phyloP scores from a whole-genome alignment of 2,329 filamentous ascomycete species.

The Tolypocladium capitatum region DNA sequence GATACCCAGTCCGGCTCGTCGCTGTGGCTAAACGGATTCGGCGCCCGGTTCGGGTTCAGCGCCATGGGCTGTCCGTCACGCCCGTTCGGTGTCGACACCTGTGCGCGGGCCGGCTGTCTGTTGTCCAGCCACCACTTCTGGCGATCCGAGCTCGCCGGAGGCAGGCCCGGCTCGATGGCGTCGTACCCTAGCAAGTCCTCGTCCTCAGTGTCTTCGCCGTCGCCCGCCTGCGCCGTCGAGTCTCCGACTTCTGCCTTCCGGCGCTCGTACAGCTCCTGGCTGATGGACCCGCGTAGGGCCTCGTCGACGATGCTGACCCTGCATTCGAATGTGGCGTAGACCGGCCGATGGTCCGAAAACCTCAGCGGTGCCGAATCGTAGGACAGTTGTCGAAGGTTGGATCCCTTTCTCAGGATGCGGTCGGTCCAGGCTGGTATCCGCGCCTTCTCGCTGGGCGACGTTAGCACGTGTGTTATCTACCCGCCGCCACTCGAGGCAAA shows the following conservation, averaged over 20 bases:
- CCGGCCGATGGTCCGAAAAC: constrained; percentile 94
- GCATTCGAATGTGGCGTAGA: constrained; percentile 82
- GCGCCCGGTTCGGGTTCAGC: constrained; percentile 59
- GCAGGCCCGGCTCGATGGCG: constrained; percentile 65
- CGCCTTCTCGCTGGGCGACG: constrained; percentile 59
- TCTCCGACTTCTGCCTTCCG: constrained; percentile 54
- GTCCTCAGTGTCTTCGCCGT: constrained; percentile 50
- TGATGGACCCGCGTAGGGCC: constrained; percentile 54
- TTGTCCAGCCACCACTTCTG: constrained; percentile 60
- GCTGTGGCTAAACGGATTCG: constrained; percentile 68
- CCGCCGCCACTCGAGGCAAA: constrained; percentile 4
- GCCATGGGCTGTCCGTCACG: constrained; percentile 39
- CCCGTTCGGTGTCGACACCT: constrained; percentile 48
- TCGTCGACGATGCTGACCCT: constrained; percentile 72
- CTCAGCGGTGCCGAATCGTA: constrained; percentile 73
- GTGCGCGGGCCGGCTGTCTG: constrained; percentile 62
- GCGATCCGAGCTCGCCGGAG: constrained; percentile 53
- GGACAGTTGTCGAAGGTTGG: constrained; percentile 66
- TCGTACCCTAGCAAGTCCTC: constrained; percentile 75
- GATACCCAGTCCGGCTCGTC: constrained; percentile 78
- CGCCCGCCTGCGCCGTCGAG: constrained; percentile 39
- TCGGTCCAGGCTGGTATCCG: constrained; percentile 97
- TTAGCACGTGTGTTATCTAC: constrained; percentile 5
- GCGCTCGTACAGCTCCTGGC: constrained; percentile 59
- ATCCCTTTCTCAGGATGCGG: constrained; percentile 75